Evolutionary conservation across 2,329 filamentous ascomycete genomes (phyloP).

Genomic region (Penicillium sp.): DNA sequence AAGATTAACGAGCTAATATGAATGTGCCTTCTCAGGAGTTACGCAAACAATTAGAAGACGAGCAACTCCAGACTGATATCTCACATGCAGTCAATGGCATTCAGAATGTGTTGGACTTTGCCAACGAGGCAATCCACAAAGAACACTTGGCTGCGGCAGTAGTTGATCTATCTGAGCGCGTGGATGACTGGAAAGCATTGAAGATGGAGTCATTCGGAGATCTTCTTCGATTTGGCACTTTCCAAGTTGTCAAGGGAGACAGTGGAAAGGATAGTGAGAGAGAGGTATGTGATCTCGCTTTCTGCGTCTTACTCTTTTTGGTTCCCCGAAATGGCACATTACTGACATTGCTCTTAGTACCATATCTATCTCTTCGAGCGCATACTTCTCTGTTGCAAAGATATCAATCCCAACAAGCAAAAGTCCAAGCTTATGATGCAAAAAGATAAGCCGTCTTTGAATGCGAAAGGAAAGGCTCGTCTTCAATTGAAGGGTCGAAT

Average conservation of each 20-base stretch:
- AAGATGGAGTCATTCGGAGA: constrained; percentile 88
- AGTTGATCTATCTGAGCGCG: constrained; percentile 74
- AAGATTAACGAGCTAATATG: neutral
- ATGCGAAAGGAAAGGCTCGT: constrained; percentile 70
- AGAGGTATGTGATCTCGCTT: constrained; percentile 60
- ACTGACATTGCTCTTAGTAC: constrained; percentile 60
- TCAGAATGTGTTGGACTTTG: constrained; percentile 75
- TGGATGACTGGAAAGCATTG: constrained; percentile 97
- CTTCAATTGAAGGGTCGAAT: constrained; percentile 95
- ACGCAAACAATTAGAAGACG: constrained; percentile 76
- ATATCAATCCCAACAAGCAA: constrained; percentile 79
- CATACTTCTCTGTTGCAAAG: constrained; percentile 96
- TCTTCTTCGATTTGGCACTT: constrained; percentile 82
- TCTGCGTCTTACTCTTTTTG: neutral
- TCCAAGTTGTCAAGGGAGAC: constrained; percentile 80
- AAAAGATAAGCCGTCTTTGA: constrained; percentile 70
- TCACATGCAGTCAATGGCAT: constrained; percentile 75
- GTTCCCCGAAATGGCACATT: neutral
- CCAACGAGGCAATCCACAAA: constrained; percentile 87
- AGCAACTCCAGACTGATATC: constrained; percentile 70
- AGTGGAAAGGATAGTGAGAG: constrained; percentile 81
- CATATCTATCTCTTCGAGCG: constrained; percentile 96
- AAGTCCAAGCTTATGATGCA: constrained; percentile 62
- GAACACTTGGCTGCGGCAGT: constrained; percentile 82
- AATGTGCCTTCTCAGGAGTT: constrained; percentile 62